Percentiles rank a stretch among this genome's conserved stretches.
Evolutionary conservation across 1,284 basidiomycete genomes (phyloP).

Genomic region (Melampsora allii-populina): DNA sequence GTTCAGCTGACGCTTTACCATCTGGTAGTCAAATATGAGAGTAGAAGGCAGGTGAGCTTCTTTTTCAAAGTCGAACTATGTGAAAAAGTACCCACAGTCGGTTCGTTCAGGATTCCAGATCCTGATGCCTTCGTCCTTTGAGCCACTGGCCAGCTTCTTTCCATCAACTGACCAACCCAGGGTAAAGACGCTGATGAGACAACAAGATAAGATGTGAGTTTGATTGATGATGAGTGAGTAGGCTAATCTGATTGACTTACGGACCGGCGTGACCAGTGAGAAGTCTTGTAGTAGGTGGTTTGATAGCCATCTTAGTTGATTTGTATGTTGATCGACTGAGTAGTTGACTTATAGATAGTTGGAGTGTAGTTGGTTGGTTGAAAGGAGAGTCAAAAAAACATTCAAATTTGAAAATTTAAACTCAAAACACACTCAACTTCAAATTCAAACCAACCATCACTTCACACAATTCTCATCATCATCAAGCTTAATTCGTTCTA

Average conservation of each 20-base stretch:
- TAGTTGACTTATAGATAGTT: neutral
- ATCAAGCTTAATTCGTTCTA: neutral
- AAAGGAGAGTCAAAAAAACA: neutral
- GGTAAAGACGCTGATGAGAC: constrained; percentile 19
- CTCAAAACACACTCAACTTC: too few relatives aligned
- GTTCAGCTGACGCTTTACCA: constrained; percentile 48
- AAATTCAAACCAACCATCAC: neutral
- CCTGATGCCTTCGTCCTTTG: constrained; percentile 32
- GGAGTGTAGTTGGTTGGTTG: neutral
- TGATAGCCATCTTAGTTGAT: constrained; percentile 10
- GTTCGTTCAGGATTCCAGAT: constrained; percentile 36
- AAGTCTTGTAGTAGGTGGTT: constrained; percentile 26
- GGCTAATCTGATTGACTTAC: neutral
- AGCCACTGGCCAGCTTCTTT: constrained; percentile 23
- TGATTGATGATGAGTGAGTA: neutral
- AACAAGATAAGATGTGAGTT: neutral
- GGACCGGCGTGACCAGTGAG: constrained; percentile 26
- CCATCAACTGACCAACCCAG: constrained; percentile 34
- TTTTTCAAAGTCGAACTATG: neutral
- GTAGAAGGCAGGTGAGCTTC: neutral
- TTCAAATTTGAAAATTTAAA: neutral
- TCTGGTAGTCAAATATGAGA: constrained; percentile 38
- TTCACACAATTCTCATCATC: neutral
- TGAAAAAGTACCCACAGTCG: constrained; percentile 4
- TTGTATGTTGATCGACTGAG: neutral